Base-by-base conservation (phyloP, 352 stramenopile genomes). In the Globisporangium middletonii region DNA sequence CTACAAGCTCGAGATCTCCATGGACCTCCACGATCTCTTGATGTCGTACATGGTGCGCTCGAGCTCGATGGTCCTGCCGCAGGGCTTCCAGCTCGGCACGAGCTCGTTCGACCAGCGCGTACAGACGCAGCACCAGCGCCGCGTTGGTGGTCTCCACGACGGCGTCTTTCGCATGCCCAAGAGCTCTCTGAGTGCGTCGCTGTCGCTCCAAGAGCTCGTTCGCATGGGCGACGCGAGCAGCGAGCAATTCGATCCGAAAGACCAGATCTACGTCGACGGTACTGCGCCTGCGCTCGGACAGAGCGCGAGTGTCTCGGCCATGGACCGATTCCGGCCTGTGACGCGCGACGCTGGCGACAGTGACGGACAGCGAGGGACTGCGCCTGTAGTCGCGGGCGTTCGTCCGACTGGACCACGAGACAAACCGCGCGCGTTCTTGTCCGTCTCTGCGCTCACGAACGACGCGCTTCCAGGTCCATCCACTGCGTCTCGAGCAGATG, bases 1-100 rank as follows among this genome's bases (percentile, higher is more conserved):
- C 58, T 94, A 92, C 60, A 86, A 83, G 28, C 63, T 94, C n/a
- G 83, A 94, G 64, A 68, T 92, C 12, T 66, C 76, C 1, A 50
- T 62, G 9, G 67, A 83, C 26, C 54, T 92, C 2, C 68, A 63
- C 11, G 65, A 69, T 13, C 69, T 80, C 47, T 26, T 90, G 4
- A 58, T 62, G 19, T 72, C 64, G 1, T 91, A 85, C 53, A 91
- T 89, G 81, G 53, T 77, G 26, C 57, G 68, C n/a, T 83, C 77
- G 9, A 83, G 77, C 23, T 71, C 68, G 5, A 59, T 89, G 43
- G 33, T 91, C 37, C 55, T 89, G 4, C 81, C 81, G 12, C 72
- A 70, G 28, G 78, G 78, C 0, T 71, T 89, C n/a, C 64, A 79
- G n/a, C 60, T 75, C 4, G 72, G 69, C 0, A 77, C 70, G 50